Base-by-base conservation (phyloP, 208 protist species). In the Leishmania mexicana region DNA sequence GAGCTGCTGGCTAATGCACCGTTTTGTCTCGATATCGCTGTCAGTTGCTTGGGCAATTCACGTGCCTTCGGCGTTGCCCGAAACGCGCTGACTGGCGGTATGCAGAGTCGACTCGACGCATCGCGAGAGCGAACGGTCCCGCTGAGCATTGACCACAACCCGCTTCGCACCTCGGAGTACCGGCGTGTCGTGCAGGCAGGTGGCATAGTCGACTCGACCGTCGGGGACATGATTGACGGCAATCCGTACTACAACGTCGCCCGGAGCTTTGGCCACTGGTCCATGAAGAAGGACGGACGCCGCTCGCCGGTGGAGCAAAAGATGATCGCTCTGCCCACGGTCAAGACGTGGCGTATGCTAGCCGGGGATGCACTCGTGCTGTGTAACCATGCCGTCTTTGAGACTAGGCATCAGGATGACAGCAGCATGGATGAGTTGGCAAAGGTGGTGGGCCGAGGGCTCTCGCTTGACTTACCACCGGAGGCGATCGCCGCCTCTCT, bases 181-280 rank as follows among this genome's bases (percentile, higher is more conserved):
- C 91, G 89, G 4, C 89, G 92, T 40, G 92, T 97, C 75, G 79
- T 83, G n/a, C 78, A 80, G 35, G 94, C 94, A 10, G 92, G 94
- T 42, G 94, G 92, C 38, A 84, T 71, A 35, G 84, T 96, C 17
- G 81, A 90, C 60, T 85, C 84, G 60, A 81, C 85, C 5, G 83
- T 78, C 0, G 90, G 90, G 40, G 81, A 91, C 70, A 73, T 92
- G 47, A 94, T 96, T 51, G 92, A 96, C 78, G 89, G 83, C 47
- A 94, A 95, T 74, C 90, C 94, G 7, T 95, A 91, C 79, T 90
- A 86, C 60, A 96, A 92, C 62, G 88, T 97, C 35, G 91, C 92
- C 2, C 84, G 94, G 58, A 94, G 91, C 77, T 95, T 97, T 70
- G 94, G 94, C 0, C 92, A 96, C 84, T 92, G 87, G 81, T 91